These are phyloP conservation scores for Auricularia heimuer DNA, from an alignment of 768 basidiomycete genomes.

Conservation along the genomic window DNA sequence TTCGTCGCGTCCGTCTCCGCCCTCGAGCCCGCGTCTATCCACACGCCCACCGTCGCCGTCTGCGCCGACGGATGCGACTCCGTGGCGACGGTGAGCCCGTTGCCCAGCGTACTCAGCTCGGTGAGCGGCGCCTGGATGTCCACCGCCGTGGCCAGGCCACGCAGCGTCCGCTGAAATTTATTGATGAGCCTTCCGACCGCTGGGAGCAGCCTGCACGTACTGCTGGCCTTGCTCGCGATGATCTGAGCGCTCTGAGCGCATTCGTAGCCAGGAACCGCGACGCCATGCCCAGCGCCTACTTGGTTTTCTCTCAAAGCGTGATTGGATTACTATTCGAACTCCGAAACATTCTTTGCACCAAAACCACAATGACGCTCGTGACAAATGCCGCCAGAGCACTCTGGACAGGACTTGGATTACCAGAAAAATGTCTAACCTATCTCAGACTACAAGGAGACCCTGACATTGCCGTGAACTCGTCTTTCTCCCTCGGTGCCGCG, in stretches of 20 bases:
- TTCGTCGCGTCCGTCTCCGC: conserved; percentile 93
- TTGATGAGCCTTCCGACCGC: background rate
- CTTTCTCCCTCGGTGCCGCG: conserved; percentile 42
- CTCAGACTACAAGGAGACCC: conserved; percentile 30
- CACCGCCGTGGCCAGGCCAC: conserved; percentile 28
- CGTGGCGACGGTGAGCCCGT: conserved; percentile 92
- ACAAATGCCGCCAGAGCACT: background rate
- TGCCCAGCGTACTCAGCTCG: conserved; percentile 84
- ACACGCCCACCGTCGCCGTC: conserved; percentile 97
- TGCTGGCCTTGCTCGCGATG: background rate
- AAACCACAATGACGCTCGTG: background rate
- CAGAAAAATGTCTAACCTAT: conserved; percentile 7
- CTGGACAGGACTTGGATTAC: conserved; percentile 5
- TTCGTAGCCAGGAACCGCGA: background rate
- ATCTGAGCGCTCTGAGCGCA: background rate
- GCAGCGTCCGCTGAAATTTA: background rate
- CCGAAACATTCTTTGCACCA: background rate
- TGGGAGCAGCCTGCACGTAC: background rate
- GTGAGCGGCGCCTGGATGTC: conserved; percentile 62
- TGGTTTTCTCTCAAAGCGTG: background rate
- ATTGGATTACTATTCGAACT: background rate
- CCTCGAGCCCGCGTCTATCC: conserved; percentile 97
- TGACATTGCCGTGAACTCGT: conserved; percentile 39
- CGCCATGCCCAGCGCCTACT: background rate
- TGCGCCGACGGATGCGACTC: conserved; percentile 83